Evolutionary conservation across 108 stramenopile species (phyloP).

Genomic region (Discostella stelligeroides): DNA sequence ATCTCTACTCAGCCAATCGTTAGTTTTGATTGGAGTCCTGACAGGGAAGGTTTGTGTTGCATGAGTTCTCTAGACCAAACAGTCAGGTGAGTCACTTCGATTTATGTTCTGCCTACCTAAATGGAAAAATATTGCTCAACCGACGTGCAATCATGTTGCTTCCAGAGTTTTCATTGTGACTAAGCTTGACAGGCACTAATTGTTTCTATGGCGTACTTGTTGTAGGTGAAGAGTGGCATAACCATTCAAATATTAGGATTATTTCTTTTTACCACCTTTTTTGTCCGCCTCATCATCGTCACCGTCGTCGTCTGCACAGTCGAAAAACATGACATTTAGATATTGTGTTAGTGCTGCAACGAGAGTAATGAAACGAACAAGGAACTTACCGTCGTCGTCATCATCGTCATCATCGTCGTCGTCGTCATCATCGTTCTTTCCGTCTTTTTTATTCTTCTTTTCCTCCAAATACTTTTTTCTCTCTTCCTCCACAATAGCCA

Average conservation of each 20-base stretch:
- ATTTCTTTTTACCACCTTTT: background rate
- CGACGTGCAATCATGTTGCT: no score
- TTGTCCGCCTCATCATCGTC: background rate
- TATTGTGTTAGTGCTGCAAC: background rate
- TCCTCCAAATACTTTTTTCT: slow-evolving; percentile 38
- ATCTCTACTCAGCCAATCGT: slow-evolving; percentile 89
- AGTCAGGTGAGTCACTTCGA: slow-evolving; percentile 30
- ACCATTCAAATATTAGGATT: background rate
- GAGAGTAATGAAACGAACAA: background rate
- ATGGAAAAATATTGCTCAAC: background rate
- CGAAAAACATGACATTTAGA: background rate
- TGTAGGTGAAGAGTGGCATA: no score
- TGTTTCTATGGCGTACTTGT: no score
- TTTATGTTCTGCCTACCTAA: background rate
- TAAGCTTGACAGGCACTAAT: slow-evolving; percentile 42
- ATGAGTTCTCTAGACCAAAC: slow-evolving; percentile 86
- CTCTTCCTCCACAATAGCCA: slow-evolving; percentile 38
- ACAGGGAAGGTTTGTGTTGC: slow-evolving; percentile 82
- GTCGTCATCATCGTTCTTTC: slow-evolving; percentile 30
- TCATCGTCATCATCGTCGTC: slow-evolving; percentile 45
- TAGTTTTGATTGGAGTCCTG: slow-evolving; percentile 86
- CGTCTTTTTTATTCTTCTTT: slow-evolving; percentile 31
- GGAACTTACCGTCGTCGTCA: slow-evolving; percentile 17
- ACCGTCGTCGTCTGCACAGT: slow-evolving; percentile 4
- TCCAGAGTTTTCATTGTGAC: slow-evolving; percentile 43